A percentile compares a stretch with the other conserved stretches of the same genome.
These are phyloP conservation scores for Physocladia obscura DNA, from an alignment of 192 early-diverging fungal species.

Conservation along the genomic window DNA sequence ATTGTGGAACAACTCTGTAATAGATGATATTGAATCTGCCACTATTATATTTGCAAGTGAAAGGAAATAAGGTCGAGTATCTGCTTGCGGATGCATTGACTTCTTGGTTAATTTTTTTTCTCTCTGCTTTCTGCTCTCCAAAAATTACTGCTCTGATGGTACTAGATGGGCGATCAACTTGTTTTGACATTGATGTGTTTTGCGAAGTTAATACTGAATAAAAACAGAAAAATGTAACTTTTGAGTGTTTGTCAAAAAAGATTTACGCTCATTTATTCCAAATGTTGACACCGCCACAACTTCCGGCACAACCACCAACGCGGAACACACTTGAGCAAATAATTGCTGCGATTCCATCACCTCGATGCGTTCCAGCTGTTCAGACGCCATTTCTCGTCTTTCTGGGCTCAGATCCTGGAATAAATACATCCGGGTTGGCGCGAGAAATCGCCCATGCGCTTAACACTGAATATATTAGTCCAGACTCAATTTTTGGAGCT, in stretches of 20 bases:
- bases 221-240: no score
- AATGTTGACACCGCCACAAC: constrained; percentile 35
- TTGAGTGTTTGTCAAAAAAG: no score
- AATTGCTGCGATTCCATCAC: constrained; percentile 24
- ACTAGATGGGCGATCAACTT: constrained; percentile 42
- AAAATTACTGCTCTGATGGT: constrained; percentile 78
- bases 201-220: no score
- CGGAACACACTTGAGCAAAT: neutral
- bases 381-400: constrained; percentile 41
- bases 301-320: constrained; percentile 23
- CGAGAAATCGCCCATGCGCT: constrained; percentile 29
- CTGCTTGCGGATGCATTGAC: constrained; percentile 57
- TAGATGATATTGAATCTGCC: constrained; percentile 52
- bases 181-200: constrained; percentile 11
- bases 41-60: constrained; percentile 59
- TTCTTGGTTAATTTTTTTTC: constrained; percentile 79
- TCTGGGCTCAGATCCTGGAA: constrained; percentile 43
- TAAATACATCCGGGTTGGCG: constrained; percentile 41
- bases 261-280: no score
- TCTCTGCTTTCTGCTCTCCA: constrained; percentile 79
- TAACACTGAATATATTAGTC: constrained; percentile 27
- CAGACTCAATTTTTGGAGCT: constrained; percentile 25
- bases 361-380: neutral
- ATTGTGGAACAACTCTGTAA: constrained; percentile 57
- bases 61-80: constrained; percentile 61